Percentiles rank a stretch among this genome's conserved stretches.
Conservation (phyloP, 2,329 filamentous ascomycete species). For the Apiospora kogelbergensis region DNA sequence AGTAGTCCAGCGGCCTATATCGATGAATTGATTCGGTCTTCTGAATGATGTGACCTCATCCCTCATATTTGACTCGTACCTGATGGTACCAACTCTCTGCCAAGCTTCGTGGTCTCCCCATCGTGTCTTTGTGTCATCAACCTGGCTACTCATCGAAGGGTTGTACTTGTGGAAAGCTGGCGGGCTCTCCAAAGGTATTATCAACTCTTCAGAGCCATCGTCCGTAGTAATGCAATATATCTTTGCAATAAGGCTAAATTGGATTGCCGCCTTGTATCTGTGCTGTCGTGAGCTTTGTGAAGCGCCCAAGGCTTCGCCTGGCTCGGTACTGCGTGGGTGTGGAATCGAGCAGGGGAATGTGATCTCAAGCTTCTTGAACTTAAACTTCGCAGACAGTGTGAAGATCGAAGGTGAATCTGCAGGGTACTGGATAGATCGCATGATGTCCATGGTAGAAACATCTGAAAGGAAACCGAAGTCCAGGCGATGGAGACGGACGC, state of each 20-base stretch:
- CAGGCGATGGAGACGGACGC: conserved; percentile 45
- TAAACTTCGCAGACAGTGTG: conserved; percentile 40
- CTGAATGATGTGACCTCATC: conserved; percentile 40
- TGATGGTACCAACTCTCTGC: conserved; percentile 49
- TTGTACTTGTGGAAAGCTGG: conserved; percentile 46
- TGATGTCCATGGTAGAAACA: conserved; percentile 56
- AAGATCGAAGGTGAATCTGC: conserved; percentile 20
- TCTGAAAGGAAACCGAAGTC: conserved; percentile 62
- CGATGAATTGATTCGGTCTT: conserved; percentile 39
- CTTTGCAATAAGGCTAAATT: conserved; percentile 45
- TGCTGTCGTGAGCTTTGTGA: conserved; percentile 19
- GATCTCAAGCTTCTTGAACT: conserved; percentile 38
- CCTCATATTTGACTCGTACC: conserved; percentile 33
- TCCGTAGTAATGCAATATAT: conserved; percentile 39
- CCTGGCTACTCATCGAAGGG: conserved; percentile 14
- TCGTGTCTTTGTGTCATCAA: neutral
- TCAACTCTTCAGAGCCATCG: conserved; percentile 36
- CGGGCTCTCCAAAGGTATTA: conserved; percentile 50
- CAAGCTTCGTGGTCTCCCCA: conserved; percentile 47
- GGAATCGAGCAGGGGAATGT: conserved; percentile 34
- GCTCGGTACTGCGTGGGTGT: conserved; percentile 20
- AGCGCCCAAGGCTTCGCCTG: neutral
- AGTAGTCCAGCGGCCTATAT: conserved; percentile 59
- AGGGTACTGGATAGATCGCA: conserved; percentile 44
- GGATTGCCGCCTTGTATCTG: conserved; percentile 42